A percentile compares a stretch with the other conserved stretches of the same genome.
Evolutionary conservation across 2,329 filamentous ascomycete species (phyloP).

Genomic region (Venturia oleaginea): DNA sequence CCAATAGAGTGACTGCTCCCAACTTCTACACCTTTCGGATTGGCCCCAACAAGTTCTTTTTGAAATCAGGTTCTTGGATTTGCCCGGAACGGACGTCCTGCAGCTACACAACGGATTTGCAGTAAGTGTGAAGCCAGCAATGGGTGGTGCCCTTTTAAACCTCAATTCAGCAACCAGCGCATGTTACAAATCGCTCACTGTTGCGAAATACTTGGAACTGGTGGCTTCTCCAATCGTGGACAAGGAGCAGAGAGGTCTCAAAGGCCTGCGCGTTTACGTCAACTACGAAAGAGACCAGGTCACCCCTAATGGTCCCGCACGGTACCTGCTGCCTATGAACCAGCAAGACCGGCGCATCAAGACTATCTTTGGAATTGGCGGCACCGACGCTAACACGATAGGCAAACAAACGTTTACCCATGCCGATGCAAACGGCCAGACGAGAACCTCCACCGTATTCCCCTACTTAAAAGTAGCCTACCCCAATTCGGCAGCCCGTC

Average conservation of each 20-base stretch:
- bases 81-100: not conserved
- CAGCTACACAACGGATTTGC: not conserved
- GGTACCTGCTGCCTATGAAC: no score
- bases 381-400: no score
- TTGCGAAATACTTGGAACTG: not conserved
- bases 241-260: not conserved
- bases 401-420: no score
- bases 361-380: no score
- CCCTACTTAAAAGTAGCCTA: no score
- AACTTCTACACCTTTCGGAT: not conserved
- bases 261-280: not conserved
- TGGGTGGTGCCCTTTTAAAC: not conserved
- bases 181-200: not conserved
- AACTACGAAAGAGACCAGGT: not conserved
- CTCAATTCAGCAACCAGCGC: not conserved
- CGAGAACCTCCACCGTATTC: no score
- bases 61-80: not conserved
- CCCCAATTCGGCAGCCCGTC: no score
- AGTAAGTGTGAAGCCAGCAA: not conserved
- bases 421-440: no score
- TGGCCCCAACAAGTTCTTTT: slow-evolving; percentile 4
- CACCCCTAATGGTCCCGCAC: no score
- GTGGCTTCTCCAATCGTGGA: no score
- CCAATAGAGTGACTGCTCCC: not conserved
- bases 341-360: no score